phyloP scores from a whole-genome alignment of 1,284 basidiomycete genomes.

The Trichosporon faecale region DNA sequence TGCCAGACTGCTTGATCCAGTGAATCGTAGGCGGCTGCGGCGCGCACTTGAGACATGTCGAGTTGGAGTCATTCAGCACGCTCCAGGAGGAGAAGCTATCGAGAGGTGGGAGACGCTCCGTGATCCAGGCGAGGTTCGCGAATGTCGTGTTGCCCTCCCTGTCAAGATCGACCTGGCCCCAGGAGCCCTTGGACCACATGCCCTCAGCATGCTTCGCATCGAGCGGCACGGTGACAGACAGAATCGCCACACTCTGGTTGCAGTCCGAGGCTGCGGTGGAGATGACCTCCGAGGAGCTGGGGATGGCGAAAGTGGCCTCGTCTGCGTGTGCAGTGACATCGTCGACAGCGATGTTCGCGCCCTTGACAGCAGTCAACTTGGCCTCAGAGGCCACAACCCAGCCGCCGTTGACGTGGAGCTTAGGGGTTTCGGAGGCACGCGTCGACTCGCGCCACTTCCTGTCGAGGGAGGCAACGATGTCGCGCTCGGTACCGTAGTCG shows the following conservation, averaged over 20 bases:
- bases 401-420: constrained; percentile 61
- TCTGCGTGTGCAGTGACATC: constrained; percentile 52
- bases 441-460: constrained; percentile 72
- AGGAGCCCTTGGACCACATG: constrained; percentile 71
- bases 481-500: constrained; percentile 74
- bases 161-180: constrained; percentile 78
- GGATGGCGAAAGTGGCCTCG: constrained; percentile 65
- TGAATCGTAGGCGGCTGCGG: constrained; percentile 70
- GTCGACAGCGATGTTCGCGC: constrained; percentile 38
- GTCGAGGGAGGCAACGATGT: constrained; percentile 68
- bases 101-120: constrained; percentile 74
- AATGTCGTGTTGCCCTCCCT: constrained; percentile 74
- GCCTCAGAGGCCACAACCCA: constrained; percentile 57
- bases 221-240: constrained; percentile 72
- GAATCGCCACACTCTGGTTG: constrained; percentile 67
- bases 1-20: constrained; percentile 60
- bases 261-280: constrained; percentile 62
- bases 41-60: constrained; percentile 59
- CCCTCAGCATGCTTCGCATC: constrained; percentile 61
- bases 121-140: constrained; percentile 76
- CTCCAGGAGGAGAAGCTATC: constrained; percentile 64
- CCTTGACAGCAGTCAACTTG: constrained; percentile 39
- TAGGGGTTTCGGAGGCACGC: constrained; percentile 51
- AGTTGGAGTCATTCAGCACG: constrained; percentile 51
- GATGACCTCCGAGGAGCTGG: constrained; percentile 59